phyloP scores from a whole-genome alignment of 805 yeast genomes.

The Yamadazyma scolyti region DNA sequence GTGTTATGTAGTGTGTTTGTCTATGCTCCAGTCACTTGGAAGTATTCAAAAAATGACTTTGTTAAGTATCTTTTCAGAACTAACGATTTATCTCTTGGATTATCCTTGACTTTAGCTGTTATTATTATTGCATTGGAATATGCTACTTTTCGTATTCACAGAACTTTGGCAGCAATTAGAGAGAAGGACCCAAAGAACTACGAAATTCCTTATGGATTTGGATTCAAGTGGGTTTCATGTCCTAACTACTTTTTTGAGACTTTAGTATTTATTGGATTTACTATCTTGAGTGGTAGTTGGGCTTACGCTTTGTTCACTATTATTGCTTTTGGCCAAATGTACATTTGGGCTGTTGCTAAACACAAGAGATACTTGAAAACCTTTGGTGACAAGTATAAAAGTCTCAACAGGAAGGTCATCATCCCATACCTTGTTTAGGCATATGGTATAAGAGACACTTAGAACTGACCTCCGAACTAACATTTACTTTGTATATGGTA shows the following conservation, averaged over 20 bases:
- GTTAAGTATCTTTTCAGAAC: conserved; percentile 40
- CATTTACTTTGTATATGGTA: background rate
- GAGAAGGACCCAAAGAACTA: conserved; percentile 48
- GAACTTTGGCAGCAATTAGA: conserved; percentile 59
- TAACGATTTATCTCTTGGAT: conserved; percentile 32
- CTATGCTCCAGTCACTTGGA: conserved; percentile 26
- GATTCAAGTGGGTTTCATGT: conserved; percentile 76
- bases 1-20: conserved; percentile 46
- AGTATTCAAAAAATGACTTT: conserved; percentile 11
- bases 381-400: conserved; percentile 77
- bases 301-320: conserved; percentile 66
- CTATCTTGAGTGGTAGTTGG: conserved; percentile 74
- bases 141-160: conserved; percentile 71
- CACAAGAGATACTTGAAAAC: conserved; percentile 64
- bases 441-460: background rate
- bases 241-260: conserved; percentile 94
- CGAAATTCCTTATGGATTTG: conserved; percentile 77
- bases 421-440: conserved; percentile 66
- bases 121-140: conserved; percentile 56
- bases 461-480: background rate
- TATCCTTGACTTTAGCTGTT: conserved; percentile 33
- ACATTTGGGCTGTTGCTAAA: conserved; percentile 85
- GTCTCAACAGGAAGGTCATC: conserved; percentile 64
- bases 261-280: conserved; percentile 67
- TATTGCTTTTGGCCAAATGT: conserved; percentile 82